phyloP scores from a whole-genome alignment of 2,329 filamentous ascomycete species.

The Trichoderma guizhouense region DNA sequence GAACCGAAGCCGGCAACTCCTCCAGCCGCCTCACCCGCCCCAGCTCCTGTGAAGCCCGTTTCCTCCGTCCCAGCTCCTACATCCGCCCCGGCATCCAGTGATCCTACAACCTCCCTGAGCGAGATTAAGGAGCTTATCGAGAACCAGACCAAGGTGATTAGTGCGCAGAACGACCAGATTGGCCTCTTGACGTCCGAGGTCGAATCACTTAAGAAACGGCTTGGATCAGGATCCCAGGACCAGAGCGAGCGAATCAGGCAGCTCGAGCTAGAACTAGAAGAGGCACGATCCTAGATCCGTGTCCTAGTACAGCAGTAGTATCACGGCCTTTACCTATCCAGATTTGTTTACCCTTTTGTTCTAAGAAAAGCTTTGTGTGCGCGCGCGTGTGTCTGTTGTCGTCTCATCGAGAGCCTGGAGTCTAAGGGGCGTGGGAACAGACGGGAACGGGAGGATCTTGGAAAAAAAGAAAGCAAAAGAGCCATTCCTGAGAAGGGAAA shows the following conservation, averaged over 20 bases:
- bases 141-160: constrained; percentile 73
- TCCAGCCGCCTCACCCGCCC: constrained; percentile 25
- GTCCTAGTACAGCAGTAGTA: neutral
- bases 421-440: neutral
- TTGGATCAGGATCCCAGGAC: constrained; percentile 55
- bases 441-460: constrained; percentile 11
- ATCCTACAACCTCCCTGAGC: constrained; percentile 62
- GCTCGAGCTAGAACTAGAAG: constrained; percentile 65
- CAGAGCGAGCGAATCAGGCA: constrained; percentile 67
- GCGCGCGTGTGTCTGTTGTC: neutral
- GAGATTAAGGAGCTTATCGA: constrained; percentile 77
- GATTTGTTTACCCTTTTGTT: neutral
- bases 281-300: constrained; percentile 51
- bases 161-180: constrained; percentile 74
- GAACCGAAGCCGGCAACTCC: constrained; percentile 43
- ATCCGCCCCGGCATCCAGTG: constrained; percentile 30
- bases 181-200: constrained; percentile 67
- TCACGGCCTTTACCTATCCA: neutral
- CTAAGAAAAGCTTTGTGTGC: neutral
- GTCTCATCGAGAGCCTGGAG: neutral
- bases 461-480: constrained; percentile 1
- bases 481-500: neutral
- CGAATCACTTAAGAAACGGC: constrained; percentile 74
- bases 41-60: constrained; percentile 19
- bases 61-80: constrained; percentile 31